Evolutionary conservation across 768 basidiomycete genomes (phyloP).

Genomic region (Suillus discolor): DNA sequence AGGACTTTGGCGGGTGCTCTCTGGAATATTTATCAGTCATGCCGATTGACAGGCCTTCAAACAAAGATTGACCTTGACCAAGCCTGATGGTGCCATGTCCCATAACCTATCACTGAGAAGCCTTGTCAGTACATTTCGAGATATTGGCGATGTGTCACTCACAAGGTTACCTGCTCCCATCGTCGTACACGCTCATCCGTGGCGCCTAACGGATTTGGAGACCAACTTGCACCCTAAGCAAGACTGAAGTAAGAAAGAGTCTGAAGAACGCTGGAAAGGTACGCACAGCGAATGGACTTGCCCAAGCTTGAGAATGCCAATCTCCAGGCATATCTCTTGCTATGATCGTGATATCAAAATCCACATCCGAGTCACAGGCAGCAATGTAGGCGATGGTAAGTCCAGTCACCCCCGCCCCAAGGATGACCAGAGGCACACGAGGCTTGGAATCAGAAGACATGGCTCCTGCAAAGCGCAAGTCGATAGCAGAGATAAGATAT

Average conservation of each 20-base stretch:
- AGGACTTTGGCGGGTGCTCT: conserved; percentile 41
- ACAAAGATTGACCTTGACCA: conserved; percentile 37
- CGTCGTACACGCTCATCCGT: conserved; percentile 34
- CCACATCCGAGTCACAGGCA: conserved; percentile 21
- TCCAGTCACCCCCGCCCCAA: conserved; percentile 45
- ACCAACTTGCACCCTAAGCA: conserved; percentile 50
- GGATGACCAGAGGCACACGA: conserved; percentile 30
- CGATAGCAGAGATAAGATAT: not conserved
- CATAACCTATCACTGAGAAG: conserved; percentile 45
- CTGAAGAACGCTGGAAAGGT: not conserved
- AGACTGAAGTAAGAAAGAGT: not conserved
- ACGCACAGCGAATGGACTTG: conserved; percentile 53
- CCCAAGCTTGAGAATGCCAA: conserved; percentile 46
- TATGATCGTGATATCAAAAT: conserved; percentile 30
- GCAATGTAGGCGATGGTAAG: conserved; percentile 39
- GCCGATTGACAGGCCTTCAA: not conserved
- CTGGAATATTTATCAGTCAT: conserved; percentile 22
- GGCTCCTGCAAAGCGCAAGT: not conserved
- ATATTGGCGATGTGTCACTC: conserved; percentile 17
- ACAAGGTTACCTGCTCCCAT: conserved; percentile 49
- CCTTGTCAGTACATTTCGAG: not conserved
- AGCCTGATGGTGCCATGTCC: conserved; percentile 47
- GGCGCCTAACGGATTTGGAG: conserved; percentile 41
- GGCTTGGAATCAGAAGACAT: conserved; percentile 18
- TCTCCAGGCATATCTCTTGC: conserved; percentile 42